A percentile compares a stretch with the other conserved stretches of the same genome.
phyloP scores from a whole-genome alignment of 257 asterid genomes.

The Penstemon eatonii region DNA sequence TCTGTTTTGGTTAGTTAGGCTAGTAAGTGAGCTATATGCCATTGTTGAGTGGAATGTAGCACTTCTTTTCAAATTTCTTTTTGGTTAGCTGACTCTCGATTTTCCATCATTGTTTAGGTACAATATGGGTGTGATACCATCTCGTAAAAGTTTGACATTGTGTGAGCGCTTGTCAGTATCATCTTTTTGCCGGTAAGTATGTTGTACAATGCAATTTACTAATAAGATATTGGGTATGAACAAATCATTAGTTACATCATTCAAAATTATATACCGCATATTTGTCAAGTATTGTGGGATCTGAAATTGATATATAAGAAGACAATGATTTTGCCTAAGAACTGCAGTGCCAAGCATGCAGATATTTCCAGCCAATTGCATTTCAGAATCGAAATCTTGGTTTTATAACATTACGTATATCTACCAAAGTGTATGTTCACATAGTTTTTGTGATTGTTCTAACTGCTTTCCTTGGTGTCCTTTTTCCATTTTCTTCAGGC shows the following conservation, averaged over 20 bases:
- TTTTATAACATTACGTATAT: neutral
- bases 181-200: conserved; percentile 76
- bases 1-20: neutral
- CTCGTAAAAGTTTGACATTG: conserved; percentile 81
- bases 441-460: neutral
- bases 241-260: neutral
- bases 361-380: neutral
- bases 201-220: conserved; percentile 12
- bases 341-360: neutral
- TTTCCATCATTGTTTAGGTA: conserved; percentile 50
- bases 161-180: conserved; percentile 81
- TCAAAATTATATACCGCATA: neutral
- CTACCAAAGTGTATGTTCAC: neutral
- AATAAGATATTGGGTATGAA: neutral
- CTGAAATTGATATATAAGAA: neutral
- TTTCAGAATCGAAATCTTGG: neutral
- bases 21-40: neutral
- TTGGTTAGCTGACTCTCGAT: neutral
- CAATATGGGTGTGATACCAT: conserved; percentile 87
- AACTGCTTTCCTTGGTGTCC: conserved; percentile 5
- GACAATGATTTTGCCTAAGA: neutral
- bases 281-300: neutral
- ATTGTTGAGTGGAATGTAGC: neutral
- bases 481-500: conserved; percentile 46
- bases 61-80: neutral